Evolutionary conservation across 192 early-diverging fungal species (phyloP).

Genomic region (Phycomyces blakesleeanus): DNA sequence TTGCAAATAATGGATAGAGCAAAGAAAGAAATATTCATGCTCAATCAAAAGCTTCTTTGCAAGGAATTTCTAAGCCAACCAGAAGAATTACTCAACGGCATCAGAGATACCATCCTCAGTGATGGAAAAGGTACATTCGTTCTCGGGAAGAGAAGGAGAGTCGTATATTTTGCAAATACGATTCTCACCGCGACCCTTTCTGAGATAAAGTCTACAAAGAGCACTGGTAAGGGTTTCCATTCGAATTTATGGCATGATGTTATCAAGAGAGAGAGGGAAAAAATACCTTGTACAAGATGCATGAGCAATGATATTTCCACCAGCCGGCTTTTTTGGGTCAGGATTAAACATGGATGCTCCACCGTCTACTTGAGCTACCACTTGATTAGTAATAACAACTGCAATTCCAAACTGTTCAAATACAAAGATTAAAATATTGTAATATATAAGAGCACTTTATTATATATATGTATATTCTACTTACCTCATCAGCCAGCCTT

Average conservation of each 20-base stretch:
- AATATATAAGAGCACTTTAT: too few species aligned
- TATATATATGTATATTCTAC: too few species aligned
- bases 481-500: slow-evolving; percentile 87
- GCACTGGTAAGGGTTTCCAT: not conserved
- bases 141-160: slow-evolving; percentile 89
- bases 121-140: slow-evolving; percentile 92
- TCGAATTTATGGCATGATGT: not conserved
- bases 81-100: slow-evolving; percentile 60
- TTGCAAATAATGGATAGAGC: not conserved
- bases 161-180: slow-evolving; percentile 98
- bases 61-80: not conserved
- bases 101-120: slow-evolving; percentile 85
- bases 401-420: slow-evolving; percentile 83
- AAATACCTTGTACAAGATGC: slow-evolving; percentile 89
- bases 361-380: slow-evolving; percentile 93
- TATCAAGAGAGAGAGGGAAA: not conserved
- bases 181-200: slow-evolving; percentile 88
- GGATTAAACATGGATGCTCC: slow-evolving; percentile 81
- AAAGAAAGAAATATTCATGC: not conserved
- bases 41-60: not conserved
- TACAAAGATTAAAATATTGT: not conserved
- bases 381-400: slow-evolving; percentile 97
- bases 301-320: slow-evolving; percentile 98
- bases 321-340: slow-evolving; percentile 94
- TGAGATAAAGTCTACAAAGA: slow-evolving; percentile 68